These are phyloP conservation scores for Gastrolobium villosum DNA, from an alignment of 306 rosid genomes.

Conservation along the genomic window DNA sequence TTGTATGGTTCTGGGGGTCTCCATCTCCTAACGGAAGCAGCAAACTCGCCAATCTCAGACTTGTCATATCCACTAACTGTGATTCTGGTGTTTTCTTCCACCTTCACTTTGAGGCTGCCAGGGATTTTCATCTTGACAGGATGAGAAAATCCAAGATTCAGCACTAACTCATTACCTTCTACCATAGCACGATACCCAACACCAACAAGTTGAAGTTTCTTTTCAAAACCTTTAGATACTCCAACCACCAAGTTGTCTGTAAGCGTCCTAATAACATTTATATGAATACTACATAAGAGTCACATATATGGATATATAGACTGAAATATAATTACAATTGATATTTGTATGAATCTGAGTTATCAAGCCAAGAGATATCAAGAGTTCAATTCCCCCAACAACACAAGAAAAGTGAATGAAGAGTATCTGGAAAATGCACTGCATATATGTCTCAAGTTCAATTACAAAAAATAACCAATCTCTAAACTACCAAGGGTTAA, in stretches of 20 bases:
- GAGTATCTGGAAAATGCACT: conserved; percentile 33
- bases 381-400: neutral
- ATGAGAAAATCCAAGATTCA: conserved; percentile 98
- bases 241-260: conserved; percentile 93
- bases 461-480: conserved; percentile 3
- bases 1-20: conserved; percentile 99
- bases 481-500: conserved; percentile 25
- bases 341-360: no score
- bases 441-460: conserved; percentile 23
- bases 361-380: conserved; percentile 29
- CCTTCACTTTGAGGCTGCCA: conserved; percentile 79
- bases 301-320: conserved; percentile 10
- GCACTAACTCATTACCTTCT: conserved; percentile 81
- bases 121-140: conserved; percentile 92
- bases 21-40: conserved; percentile 91
- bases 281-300: conserved; percentile 44
- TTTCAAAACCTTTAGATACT: conserved; percentile 97
- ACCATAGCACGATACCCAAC: conserved; percentile 92
- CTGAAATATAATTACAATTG: neutral
- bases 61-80: conserved; percentile 89
- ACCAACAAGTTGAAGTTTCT: conserved; percentile 91
- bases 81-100: conserved; percentile 90
- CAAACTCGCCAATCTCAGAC: conserved; percentile 89
- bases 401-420: conserved; percentile 4
- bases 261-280: conserved; percentile 73